Evolutionary conservation across 2,329 filamentous ascomycete species (phyloP).

Genomic region (Fusarium nurragi): DNA sequence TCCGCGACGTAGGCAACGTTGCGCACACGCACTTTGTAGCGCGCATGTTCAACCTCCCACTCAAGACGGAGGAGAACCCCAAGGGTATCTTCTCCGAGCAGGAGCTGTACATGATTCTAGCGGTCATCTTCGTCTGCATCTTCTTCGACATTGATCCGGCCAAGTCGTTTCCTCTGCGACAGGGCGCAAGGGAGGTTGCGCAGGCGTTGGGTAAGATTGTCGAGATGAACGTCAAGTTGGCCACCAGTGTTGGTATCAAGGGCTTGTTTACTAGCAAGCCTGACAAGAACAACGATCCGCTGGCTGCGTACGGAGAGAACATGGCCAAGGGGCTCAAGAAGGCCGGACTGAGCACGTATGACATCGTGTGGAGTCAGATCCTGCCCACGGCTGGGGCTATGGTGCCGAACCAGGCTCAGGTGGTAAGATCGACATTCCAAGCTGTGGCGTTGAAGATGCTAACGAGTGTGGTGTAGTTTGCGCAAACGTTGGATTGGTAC

Average conservation of each 20-base stretch:
- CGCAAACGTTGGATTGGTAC: constrained; percentile 78
- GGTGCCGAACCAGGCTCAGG: constrained; percentile 75
- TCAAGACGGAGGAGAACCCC: constrained; percentile 70
- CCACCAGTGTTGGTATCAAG: constrained; percentile 52
- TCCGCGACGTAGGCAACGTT: constrained; percentile 75
- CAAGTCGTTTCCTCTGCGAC: constrained; percentile 71
- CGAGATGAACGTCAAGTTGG: constrained; percentile 71
- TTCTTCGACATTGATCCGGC: constrained; percentile 73
- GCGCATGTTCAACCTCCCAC: constrained; percentile 70
- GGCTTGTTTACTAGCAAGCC: constrained; percentile 62
- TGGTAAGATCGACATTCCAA: constrained; percentile 55
- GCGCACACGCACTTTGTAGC: constrained; percentile 72
- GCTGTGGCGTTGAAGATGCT: constrained; percentile 11
- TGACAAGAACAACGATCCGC: constrained; percentile 61
- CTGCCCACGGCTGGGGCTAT: constrained; percentile 73
- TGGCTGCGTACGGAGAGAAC: constrained; percentile 71
- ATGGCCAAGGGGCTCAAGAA: constrained; percentile 73
- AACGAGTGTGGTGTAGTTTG: constrained; percentile 60
- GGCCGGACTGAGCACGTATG: constrained; percentile 67
- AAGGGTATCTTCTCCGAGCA: constrained; percentile 66
- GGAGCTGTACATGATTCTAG: constrained; percentile 69
- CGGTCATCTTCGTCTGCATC: constrained; percentile 71
- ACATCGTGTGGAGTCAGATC: constrained; percentile 77
- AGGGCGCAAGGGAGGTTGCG: constrained; percentile 65
- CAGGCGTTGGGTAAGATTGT: constrained; percentile 69